phyloP scores from a whole-genome alignment of 306 rosid genomes.

The Senna tora region DNA sequence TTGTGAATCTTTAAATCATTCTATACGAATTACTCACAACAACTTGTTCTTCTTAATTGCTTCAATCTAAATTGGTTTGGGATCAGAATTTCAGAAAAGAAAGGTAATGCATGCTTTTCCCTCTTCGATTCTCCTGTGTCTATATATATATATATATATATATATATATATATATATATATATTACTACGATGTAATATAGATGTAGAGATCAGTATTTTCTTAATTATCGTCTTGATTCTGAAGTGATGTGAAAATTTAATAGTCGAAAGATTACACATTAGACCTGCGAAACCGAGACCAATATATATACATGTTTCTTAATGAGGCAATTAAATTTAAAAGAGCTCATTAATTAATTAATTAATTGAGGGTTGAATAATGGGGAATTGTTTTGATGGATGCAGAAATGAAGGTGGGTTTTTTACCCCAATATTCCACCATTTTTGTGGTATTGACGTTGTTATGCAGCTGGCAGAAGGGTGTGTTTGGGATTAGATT shows the following conservation, averaged over 20 bases:
- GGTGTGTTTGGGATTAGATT: conserved; percentile 66
- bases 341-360: neutral
- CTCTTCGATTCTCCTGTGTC: neutral
- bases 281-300: no score
- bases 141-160: no score
- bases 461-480: conserved; percentile 39
- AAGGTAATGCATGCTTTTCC: neutral
- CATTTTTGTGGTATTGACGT: conserved; percentile 35
- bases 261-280: no score
- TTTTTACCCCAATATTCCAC: conserved; percentile 34
- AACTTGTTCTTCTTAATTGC: no score
- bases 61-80: neutral
- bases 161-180: no score
- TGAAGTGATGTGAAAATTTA: no score
- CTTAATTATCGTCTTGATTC: no score
- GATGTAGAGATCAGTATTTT: no score
- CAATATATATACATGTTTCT: no score
- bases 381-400: neutral
- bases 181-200: no score
- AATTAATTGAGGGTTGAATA: neutral
- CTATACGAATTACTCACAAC: neutral
- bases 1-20: neutral
- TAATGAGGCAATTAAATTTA: neutral
- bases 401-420: conserved; percentile 44
- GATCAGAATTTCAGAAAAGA: neutral